These are phyloP conservation scores for Penicillium bialowiezense DNA, from an alignment of 495 filamentous ascomycete genomes.

Conservation along the genomic window DNA sequence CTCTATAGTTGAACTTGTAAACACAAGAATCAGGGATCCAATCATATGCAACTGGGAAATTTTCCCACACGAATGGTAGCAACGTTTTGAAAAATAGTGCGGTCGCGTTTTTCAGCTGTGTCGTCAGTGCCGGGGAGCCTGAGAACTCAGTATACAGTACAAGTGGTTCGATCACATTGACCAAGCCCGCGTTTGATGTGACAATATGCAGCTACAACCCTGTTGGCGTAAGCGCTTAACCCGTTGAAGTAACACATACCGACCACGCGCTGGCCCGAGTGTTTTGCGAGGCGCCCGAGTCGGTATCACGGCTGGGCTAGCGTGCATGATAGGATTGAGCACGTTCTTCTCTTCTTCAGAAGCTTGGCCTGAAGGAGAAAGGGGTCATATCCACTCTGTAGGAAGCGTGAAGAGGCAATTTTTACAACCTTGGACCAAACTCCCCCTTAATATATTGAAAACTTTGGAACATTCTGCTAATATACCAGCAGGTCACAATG, in stretches of 20 bases:
- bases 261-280: slow-evolving; percentile 24
- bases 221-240: slow-evolving; percentile 9
- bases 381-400: slow-evolving; percentile 4
- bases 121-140: too few species aligned
- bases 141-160: too few species aligned
- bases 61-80: too few species aligned
- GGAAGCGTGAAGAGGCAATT: too few species aligned
- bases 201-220: slow-evolving; percentile 1
- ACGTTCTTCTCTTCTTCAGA: slow-evolving; percentile 6
- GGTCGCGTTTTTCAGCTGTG: too few species aligned
- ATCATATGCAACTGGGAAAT: too few species aligned
- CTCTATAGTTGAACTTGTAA: too few species aligned
- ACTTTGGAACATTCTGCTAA: background rate
- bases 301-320: slow-evolving; percentile 7
- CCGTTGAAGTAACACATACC: slow-evolving; percentile 15
- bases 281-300: slow-evolving; percentile 12
- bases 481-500: background rate
- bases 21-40: too few species aligned
- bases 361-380: slow-evolving; percentile 3
- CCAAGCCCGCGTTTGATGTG: slow-evolving; percentile 1
- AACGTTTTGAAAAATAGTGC: too few species aligned
- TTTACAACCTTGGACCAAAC: background rate
- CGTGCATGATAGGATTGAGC: background rate
- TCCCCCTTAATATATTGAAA: slow-evolving; percentile 17
- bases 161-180: slow-evolving; percentile 5